These are phyloP conservation scores for Tuber magnatum DNA, from an alignment of 495 filamentous ascomycete species.

Conservation along the genomic window DNA sequence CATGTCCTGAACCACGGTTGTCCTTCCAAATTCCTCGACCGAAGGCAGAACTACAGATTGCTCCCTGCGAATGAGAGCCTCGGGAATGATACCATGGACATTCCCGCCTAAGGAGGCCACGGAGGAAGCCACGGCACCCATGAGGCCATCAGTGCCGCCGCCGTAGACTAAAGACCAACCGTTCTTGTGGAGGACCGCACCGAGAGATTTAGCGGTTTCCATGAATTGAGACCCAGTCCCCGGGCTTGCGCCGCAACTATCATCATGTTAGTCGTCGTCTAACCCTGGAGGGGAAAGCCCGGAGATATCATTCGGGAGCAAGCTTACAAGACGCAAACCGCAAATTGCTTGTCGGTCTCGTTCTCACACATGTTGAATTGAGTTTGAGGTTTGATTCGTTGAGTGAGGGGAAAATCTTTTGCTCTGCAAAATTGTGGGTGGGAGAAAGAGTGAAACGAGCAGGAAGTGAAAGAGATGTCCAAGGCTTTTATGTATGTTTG, in stretches of 20 bases:
- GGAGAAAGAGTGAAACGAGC: neutral
- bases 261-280: neutral
- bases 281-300: no score
- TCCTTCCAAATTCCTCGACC: conserved; percentile 66
- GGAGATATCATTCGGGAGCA: conserved; percentile 42
- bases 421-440: neutral
- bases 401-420: neutral
- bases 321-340: conserved; percentile 72
- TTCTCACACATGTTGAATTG: neutral
- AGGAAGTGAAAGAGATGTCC: neutral
- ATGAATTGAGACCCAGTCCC: conserved; percentile 64
- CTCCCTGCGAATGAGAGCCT: conserved; percentile 75
- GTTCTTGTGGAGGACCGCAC: conserved; percentile 61
- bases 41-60: conserved; percentile 55
- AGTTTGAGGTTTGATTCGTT: conserved; percentile 4
- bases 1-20: conserved; percentile 88
- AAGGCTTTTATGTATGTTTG: neutral
- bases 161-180: conserved; percentile 83
- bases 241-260: conserved; percentile 45
- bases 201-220: conserved; percentile 71
- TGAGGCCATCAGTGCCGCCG: conserved; percentile 86
- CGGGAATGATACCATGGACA: conserved; percentile 90
- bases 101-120: conserved; percentile 78
- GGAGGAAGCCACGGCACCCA: conserved; percentile 84
- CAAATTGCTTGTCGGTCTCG: conserved; percentile 18